phyloP scores from a whole-genome alignment of 1,284 basidiomycete genomes.

The Fomitiporia mediterranea region DNA sequence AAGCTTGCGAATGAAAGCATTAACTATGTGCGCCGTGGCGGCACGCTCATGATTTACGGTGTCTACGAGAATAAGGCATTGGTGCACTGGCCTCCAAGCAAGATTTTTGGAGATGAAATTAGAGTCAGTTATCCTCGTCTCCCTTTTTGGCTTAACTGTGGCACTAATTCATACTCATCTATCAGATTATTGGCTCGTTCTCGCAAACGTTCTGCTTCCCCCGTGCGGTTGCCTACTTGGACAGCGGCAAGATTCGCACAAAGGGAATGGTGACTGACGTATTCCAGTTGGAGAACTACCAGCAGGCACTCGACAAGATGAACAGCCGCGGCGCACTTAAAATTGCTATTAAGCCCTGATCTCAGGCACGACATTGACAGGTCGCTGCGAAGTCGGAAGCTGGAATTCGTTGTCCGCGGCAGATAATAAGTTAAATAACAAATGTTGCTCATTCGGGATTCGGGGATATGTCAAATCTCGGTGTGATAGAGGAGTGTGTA shows the following conservation, averaged over 20 bases:
- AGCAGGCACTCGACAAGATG: conserved; percentile 82
- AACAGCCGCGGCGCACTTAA: conserved; percentile 65
- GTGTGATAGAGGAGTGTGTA: too few species aligned
- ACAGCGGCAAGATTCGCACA: conserved; percentile 76
- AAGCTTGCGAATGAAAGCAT: conserved; percentile 76
- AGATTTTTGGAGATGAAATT: conserved; percentile 86
- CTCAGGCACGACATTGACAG: not conserved
- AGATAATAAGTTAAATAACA: too few species aligned
- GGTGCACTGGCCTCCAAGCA: conserved; percentile 80
- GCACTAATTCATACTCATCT: not conserved
- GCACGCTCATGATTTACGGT: conserved; percentile 69
- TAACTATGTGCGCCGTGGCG: conserved; percentile 79
- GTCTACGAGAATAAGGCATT: conserved; percentile 71
- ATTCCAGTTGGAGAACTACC: conserved; percentile 74
- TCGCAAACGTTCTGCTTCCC: conserved; percentile 85
- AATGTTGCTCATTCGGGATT: too few species aligned
- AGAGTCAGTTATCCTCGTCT: conserved; percentile 39
- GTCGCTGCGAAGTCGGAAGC: not conserved
- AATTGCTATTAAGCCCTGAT: conserved; percentile 55
- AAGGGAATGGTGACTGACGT: conserved; percentile 83
- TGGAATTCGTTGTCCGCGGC: not conserved
- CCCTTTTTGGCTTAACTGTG: not conserved
- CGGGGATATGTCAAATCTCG: too few species aligned
- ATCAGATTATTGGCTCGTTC: conserved; percentile 80
- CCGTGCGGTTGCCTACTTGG: conserved; percentile 82